Evolutionary conservation across 495 filamentous ascomycete genomes (phyloP), one percentile per base, ranked within the genome.

Genomic region (Niebla homalea): DNA sequence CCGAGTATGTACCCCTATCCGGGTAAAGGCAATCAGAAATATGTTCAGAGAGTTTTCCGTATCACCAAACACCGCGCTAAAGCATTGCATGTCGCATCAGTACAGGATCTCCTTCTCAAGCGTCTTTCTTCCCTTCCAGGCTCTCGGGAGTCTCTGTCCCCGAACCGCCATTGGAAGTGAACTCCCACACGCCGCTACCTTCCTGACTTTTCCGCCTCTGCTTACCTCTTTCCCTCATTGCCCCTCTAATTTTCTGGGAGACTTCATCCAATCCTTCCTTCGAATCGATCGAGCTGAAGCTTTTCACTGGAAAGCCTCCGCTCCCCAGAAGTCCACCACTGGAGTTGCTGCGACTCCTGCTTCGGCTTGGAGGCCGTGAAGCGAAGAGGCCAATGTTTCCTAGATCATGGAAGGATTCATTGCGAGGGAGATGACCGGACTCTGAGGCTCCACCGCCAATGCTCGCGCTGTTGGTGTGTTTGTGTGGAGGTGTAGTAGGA

Each of bases 351-450:
- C 85, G 84, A 58, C 83, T 89, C 36, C 84, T 70, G 55, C 77
- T 83, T 15, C 82, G 69, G 37, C 69, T 81, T 2, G 80, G 75
- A 5, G 90, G 90, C 26, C 87, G 73, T 25, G 84, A 89, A 2
- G 90, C 85, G 60, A 96, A 98, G 62, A 98, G 80, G 42, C 83
- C 85, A 52, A 92, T 84, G 48, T 77, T 78, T 14, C 83, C 81
- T 22, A 98, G 80, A 57, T 96, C 88, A 57, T 81, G 79, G 69
- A 97, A 94, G 3, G 84, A 88, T 62, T 98, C 92, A 67, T 94
- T 95, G 25, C 84, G 77, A 10, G 92, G 90, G 7, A 98, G 66
- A 42, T 73, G 65, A 41, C 72, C 72, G 11, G 65, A 56, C 0
- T 61, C 60, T 11, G 66, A 63, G 29, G 65, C 66, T 7, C 60